Evolutionary conservation across 441 rosid species (phyloP), one percentile per base, ranked within the genome.

Genomic region (Hura crepitans): DNA sequence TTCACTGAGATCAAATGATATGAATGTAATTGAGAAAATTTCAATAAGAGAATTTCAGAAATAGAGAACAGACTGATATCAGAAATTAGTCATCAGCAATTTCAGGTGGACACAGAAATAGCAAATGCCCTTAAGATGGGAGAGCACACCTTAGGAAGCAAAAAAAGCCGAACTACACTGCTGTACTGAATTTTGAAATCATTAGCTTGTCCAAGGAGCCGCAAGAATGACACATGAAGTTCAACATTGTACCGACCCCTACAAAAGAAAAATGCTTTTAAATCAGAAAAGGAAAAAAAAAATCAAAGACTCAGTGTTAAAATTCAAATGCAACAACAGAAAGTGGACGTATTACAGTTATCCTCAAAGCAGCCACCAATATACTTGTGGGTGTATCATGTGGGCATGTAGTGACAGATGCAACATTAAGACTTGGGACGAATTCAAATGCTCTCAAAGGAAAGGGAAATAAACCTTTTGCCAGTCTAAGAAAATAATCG

Each of bases 191-290:
- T 92, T 83, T 92, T 95, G 80, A 95, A 95, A 82, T 92, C 97
- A 75, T 95, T 95, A 59, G 97, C 99, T 82, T 89, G 97, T 71
- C 97, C 99, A 82, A 85, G 92, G 57, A 92, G 87, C 63, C 94
- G 91, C 77, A 95, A 77, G 81, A 95, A 92, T 51, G 99, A 92
- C 65, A 81, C 77, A 81, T 95, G 99, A 82, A 95, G 97, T 82
- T 95, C 97, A 69, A 95, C 99, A 75, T 85, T 92, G 73, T 92
- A 92, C 51, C 97, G 94, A 78, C 97, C 99, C 94, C 99, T 95
- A 71, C 23, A 74, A 10, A 70, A 75, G 33, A 69, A 58, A 57
- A 56, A 27, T 33, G 59, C 6, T 45, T 37, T 10, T 10, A 37
- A 6, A 25, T 69, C 5, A 45, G 0, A 15, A 8, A 15, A 42